A percentile compares a stretch with the other conserved stretches of the same genome.
phyloP scores from a whole-genome alignment of 306 rosid genomes.

The Acmispon strigosus region DNA sequence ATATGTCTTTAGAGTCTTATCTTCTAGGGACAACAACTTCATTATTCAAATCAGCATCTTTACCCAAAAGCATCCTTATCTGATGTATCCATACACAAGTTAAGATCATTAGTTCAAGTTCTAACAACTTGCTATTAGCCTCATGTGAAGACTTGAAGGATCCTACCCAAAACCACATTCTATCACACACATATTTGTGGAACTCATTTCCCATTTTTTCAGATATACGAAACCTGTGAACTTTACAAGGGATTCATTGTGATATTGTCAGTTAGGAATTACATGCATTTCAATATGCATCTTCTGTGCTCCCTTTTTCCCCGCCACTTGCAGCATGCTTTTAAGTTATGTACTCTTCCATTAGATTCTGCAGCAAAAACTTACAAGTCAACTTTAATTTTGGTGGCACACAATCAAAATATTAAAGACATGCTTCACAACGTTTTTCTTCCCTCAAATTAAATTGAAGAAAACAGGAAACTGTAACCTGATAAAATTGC shows the following conservation, averaged over 20 bases:
- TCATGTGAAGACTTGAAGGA: slow-evolving; percentile 25
- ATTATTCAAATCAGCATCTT: too few species aligned
- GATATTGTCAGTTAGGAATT: background rate
- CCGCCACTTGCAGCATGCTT: slow-evolving; percentile 17
- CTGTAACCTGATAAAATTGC: background rate
- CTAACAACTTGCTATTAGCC: slow-evolving; percentile 7
- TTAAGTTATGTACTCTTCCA: slow-evolving; percentile 27
- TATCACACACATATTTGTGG: too few species aligned
- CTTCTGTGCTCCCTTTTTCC: background rate
- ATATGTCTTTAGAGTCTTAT: too few species aligned
- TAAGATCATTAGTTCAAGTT: too few species aligned
- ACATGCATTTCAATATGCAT: slow-evolving; percentile 13
- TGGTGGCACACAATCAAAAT: background rate
- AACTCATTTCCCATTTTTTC: too few species aligned
- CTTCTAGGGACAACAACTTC: too few species aligned
- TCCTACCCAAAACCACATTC: slow-evolving; percentile 16
- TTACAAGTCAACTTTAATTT: background rate
- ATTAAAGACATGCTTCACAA: background rate
- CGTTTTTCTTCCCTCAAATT: background rate
- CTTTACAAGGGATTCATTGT: background rate
- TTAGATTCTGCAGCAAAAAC: slow-evolving; percentile 14
- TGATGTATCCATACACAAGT: too few species aligned
- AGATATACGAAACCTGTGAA: background rate
- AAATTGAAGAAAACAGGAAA: background rate
- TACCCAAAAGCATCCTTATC: too few species aligned